phyloP scores from a whole-genome alignment of 176 grass and related monocot genomes.

The Metroxylon sagu region DNA sequence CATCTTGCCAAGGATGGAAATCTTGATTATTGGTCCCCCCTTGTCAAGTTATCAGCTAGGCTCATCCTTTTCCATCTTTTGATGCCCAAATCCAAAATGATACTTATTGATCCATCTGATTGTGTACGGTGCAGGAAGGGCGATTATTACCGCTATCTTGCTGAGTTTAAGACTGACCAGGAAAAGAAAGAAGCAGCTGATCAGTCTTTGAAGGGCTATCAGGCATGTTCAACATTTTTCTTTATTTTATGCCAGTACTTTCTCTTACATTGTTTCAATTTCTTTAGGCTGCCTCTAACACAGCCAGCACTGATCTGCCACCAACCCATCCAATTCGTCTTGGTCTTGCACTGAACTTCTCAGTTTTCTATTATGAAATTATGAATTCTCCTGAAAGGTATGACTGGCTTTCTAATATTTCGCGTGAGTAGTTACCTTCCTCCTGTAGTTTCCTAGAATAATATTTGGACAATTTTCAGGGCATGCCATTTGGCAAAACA shows the following conservation, averaged over 20 bases:
- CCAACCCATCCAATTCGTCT: conserved; percentile 25
- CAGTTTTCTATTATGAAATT: conserved; percentile 26
- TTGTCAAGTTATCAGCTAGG: too few relatives aligned
- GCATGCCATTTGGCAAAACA: conserved; percentile 18
- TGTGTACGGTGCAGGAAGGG: conserved; percentile 11
- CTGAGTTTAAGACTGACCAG: conserved; percentile 19
- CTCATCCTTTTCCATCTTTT: too few relatives aligned
- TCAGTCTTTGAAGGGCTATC: conserved; percentile 18
- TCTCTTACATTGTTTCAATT: background rate
- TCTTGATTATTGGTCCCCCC: too few relatives aligned
- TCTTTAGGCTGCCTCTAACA: conserved; percentile 20
- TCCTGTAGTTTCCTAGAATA: too few relatives aligned
- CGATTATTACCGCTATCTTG: conserved; percentile 22
- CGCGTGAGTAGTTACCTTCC: too few relatives aligned
- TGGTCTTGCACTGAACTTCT: conserved; percentile 21
- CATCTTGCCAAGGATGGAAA: too few relatives aligned
- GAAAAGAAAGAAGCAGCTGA: conserved; percentile 21
- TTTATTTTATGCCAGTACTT: background rate
- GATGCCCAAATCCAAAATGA: too few relatives aligned
- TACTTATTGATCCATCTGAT: too few relatives aligned
- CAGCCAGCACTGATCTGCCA: conserved; percentile 11
- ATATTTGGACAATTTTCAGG: background rate
- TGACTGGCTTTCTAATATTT: background rate
- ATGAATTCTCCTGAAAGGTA: conserved; percentile 26
- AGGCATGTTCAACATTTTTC: conserved; percentile 2